A percentile compares a stretch with the other conserved stretches of the same genome.
Conservation (phyloP, 2,329 filamentous ascomycete genomes). For the Ceratocystis huliohia region DNA sequence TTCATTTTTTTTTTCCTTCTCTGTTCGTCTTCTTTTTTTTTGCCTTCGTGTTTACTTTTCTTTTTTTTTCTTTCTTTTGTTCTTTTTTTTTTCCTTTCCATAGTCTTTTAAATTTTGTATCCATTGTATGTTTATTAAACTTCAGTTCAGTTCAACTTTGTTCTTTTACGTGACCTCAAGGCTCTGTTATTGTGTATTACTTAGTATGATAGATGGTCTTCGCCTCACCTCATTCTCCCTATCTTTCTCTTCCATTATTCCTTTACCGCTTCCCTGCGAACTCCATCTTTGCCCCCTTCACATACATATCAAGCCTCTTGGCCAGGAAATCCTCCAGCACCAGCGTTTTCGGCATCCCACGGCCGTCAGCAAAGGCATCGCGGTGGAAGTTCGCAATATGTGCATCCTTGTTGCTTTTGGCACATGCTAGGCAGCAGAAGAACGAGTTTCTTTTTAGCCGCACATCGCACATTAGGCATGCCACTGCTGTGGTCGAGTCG, state of each 20-base stretch:
- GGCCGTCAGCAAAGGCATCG: slow-evolving; percentile 15
- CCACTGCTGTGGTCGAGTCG: slow-evolving; percentile 17
- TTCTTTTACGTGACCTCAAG: too few species aligned
- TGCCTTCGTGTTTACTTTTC: background rate
- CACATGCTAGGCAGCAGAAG: slow-evolving; percentile 21
- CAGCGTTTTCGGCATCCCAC: slow-evolving; percentile 20
- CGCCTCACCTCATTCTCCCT: background rate
- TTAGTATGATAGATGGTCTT: background rate
- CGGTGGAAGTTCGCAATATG: slow-evolving; percentile 20
- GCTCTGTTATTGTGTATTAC: too few species aligned
- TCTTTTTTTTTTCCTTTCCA: slow-evolving; percentile 3
- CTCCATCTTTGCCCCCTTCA: slow-evolving; percentile 20
- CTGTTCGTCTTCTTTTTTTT: background rate
- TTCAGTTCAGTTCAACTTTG: too few species aligned
- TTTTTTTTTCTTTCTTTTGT: background rate
- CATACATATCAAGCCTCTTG: slow-evolving; percentile 15
- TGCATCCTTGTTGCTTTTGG: slow-evolving; percentile 20
- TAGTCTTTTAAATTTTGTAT: slow-evolving; percentile 4
- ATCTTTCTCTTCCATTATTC: background rate
- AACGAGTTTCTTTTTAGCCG: slow-evolving; percentile 19
- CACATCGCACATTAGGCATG: slow-evolving; percentile 20
- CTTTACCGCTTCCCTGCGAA: slow-evolving; percentile 5
- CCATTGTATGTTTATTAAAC: too few species aligned
- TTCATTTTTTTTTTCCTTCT: background rate
- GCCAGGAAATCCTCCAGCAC: slow-evolving; percentile 19